Conservation (phyloP, 768 basidiomycete species). For the Rhodosporidiobolus sp. region DNA sequence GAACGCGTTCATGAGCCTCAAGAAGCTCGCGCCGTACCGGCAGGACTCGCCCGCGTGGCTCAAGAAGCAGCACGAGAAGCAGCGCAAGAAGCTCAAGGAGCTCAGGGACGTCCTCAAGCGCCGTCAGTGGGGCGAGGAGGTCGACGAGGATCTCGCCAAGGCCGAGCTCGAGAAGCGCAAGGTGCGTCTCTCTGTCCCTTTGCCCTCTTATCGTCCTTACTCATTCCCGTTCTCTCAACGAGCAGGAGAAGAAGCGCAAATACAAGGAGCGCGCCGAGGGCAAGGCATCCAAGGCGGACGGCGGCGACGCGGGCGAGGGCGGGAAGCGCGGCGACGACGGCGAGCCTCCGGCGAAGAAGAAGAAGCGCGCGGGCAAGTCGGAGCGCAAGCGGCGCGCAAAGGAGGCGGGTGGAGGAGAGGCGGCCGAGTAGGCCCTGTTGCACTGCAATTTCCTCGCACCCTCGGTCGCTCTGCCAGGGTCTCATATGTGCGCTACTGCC, state of each 20-base stretch:
- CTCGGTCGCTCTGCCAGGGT: too few species aligned
- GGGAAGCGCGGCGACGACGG: slow-evolving; percentile 9
- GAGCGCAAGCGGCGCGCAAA: slow-evolving; percentile 35
- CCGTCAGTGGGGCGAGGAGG: slow-evolving; percentile 50
- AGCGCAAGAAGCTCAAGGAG: slow-evolving; percentile 56
- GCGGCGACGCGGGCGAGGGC: background rate
- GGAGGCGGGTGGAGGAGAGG: slow-evolving; percentile 8
- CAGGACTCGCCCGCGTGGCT: slow-evolving; percentile 51
- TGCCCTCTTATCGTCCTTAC: too few species aligned
- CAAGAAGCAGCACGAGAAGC: slow-evolving; percentile 70
- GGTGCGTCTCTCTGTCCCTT: too few species aligned
- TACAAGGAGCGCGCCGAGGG: slow-evolving; percentile 20
- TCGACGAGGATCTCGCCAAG: slow-evolving; percentile 39
- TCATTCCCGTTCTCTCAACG: too few species aligned
- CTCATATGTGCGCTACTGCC: too few species aligned
- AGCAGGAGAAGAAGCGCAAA: slow-evolving; percentile 40
- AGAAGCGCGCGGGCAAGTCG: slow-evolving; percentile 37
- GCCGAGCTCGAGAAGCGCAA: slow-evolving; percentile 47
- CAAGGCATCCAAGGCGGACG: slow-evolving; percentile 6
- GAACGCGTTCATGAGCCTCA: slow-evolving; percentile 84
- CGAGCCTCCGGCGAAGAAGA: slow-evolving; percentile 18
- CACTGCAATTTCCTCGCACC: too few species aligned
- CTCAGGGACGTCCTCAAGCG: slow-evolving; percentile 41
- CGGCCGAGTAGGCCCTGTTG: slow-evolving; percentile 5
- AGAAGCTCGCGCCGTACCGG: slow-evolving; percentile 87